Percentiles rank a stretch among this genome's conserved stretches.
These are phyloP conservation scores for Drechslerella coelobrocha DNA, from an alignment of 2,329 filamentous ascomycete genomes.

Conservation along the genomic window DNA sequence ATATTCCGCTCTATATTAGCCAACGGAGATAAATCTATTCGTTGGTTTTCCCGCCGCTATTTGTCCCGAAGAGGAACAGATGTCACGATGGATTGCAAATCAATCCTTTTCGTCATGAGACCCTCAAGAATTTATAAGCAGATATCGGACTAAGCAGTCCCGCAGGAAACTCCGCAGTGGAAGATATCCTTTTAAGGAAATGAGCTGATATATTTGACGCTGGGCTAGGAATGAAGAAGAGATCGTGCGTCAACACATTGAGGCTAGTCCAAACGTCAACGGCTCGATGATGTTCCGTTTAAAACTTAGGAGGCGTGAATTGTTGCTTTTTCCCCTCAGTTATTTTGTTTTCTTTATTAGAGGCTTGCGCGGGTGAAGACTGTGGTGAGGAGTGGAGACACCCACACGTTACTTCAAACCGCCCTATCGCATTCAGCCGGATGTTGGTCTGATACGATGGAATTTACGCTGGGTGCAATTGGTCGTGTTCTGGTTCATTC, in stretches of 20 bases:
- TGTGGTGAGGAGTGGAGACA: constrained; percentile 28
- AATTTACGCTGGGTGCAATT: constrained; percentile 11
- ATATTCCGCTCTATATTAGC: neutral
- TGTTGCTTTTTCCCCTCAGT: constrained; percentile 20
- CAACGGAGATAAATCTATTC: neutral
- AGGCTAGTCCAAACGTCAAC: constrained; percentile 44
- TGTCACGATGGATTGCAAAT: neutral
- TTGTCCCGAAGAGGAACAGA: neutral
- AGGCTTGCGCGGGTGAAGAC: constrained; percentile 8
- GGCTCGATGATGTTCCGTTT: constrained; percentile 20
- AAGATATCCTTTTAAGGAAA: constrained; percentile 10
- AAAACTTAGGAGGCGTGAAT: constrained; percentile 50
- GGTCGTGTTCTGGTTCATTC: constrained; percentile 2
- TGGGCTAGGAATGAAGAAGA: neutral
- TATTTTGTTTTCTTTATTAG: constrained; percentile 2
- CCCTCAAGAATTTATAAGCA: neutral
- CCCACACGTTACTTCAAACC: constrained; percentile 12
- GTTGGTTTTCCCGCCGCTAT: neutral
- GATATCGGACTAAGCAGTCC: neutral
- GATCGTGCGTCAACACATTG: constrained; percentile 42
- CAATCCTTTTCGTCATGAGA: neutral
- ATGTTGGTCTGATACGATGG: constrained; percentile 47
- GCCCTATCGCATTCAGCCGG: constrained; percentile 51
- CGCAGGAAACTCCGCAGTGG: neutral
- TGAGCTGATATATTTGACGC: constrained; percentile 2